phyloP scores from a whole-genome alignment of 768 basidiomycete genomes.

The Naematelia aurantialba region DNA sequence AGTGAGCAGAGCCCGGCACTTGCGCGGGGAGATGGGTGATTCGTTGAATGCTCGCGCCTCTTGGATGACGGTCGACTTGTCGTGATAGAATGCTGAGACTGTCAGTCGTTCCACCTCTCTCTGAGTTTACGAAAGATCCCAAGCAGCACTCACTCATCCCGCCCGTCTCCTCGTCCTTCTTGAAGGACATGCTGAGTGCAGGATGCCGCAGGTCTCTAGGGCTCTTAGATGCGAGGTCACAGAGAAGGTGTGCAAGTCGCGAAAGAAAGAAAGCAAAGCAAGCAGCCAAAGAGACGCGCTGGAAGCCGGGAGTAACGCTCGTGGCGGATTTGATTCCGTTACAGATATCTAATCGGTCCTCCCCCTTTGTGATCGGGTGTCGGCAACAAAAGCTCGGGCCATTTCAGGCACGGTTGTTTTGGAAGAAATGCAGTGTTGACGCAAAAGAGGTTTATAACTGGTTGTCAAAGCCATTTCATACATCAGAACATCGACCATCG shows the following conservation, averaged over 20 bases:
- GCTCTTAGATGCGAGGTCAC: not conserved
- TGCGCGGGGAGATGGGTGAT: slow-evolving; percentile 94
- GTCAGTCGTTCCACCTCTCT: not conserved
- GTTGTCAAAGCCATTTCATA: not conserved
- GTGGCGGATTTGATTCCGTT: not conserved
- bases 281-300: slow-evolving; percentile 9
- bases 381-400: not conserved
- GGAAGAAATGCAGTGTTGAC: no score
- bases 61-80: slow-evolving; percentile 97
- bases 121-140: slow-evolving; percentile 9
- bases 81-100: slow-evolving; percentile 53
- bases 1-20: slow-evolving; percentile 92
- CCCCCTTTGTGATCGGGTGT: not conserved
- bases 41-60: slow-evolving; percentile 99
- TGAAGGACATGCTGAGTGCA: slow-evolving; percentile 61
- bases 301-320: not conserved
- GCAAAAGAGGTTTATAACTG: not conserved
- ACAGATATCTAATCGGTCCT: not conserved
- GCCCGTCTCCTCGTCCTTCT: slow-evolving; percentile 89
- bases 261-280: not conserved
- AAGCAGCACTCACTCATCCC: slow-evolving; percentile 76
- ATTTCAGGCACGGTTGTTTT: not conserved
- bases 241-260: not conserved
- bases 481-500: no score
- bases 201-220: not conserved